Conservation (phyloP, 768 basidiomycete species). For the Lentinula boryana region DNA sequence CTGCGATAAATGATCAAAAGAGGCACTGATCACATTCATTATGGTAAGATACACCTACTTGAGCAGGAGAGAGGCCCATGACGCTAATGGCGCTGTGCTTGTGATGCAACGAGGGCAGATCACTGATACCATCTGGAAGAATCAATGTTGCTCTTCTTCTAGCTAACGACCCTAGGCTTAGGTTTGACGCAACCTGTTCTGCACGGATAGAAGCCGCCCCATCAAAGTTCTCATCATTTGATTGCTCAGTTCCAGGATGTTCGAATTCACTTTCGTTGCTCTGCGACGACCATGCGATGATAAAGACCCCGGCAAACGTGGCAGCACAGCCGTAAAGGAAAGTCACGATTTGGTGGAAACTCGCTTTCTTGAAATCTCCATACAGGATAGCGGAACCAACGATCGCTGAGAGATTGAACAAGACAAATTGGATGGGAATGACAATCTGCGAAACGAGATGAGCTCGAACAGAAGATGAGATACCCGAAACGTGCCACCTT, state of each 20-base stretch:
- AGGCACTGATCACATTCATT: not conserved
- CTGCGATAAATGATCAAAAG: constrained; percentile 21
- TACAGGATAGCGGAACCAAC: constrained; percentile 91
- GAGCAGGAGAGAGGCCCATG: constrained; percentile 70
- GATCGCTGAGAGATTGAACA: constrained; percentile 92
- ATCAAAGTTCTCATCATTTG: constrained; percentile 18
- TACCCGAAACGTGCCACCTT: constrained; percentile 44
- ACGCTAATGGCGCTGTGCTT: constrained; percentile 55
- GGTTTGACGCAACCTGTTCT: constrained; percentile 21
- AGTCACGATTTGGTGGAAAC: constrained; percentile 76
- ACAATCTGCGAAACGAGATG: constrained; percentile 51
- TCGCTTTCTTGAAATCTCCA: constrained; percentile 82
- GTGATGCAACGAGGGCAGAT: constrained; percentile 40
- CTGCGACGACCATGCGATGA: constrained; percentile 66
- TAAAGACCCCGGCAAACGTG: constrained; percentile 87
- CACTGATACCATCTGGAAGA: constrained; percentile 38
- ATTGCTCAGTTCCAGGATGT: constrained; percentile 21
- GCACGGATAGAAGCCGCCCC: constrained; percentile 9
- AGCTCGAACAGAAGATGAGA: not conserved
- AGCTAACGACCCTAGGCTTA: constrained; percentile 25
- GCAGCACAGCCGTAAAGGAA: constrained; percentile 84
- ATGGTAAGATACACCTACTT: constrained; percentile 33
- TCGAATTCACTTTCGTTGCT: constrained; percentile 20
- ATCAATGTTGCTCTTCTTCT: constrained; percentile 39
- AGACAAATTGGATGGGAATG: constrained; percentile 91